These are phyloP conservation scores for Phytophthora tentaculata DNA, from an alignment of 352 stramenopile species.

Conservation along the genomic window DNA sequence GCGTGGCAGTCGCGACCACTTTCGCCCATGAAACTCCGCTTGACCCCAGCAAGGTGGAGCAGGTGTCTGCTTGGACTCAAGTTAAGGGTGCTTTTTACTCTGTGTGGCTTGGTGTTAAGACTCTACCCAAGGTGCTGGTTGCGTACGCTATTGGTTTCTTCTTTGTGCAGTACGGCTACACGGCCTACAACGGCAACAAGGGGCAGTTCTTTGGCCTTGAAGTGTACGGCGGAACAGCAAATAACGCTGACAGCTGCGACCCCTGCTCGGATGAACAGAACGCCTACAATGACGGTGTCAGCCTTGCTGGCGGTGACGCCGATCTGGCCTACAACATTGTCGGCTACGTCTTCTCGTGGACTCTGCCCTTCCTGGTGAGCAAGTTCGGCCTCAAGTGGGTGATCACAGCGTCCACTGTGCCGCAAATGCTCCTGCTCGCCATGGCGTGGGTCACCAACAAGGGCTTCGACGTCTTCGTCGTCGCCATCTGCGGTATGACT, in stretches of 20 bases:
- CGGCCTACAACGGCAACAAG: constrained; percentile 57
- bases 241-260: constrained; percentile 34
- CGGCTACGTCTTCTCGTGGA: constrained; percentile 45
- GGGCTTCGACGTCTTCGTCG: constrained; percentile 41
- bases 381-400: constrained; percentile 51
- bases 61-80: constrained; percentile 20
- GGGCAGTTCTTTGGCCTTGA: constrained; percentile 53
- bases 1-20: constrained; percentile 25
- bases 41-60: constrained; percentile 22
- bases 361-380: constrained; percentile 41
- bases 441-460: constrained; percentile 50
- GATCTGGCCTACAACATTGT: constrained; percentile 51
- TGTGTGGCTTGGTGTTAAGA: constrained; percentile 39
- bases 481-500: constrained; percentile 46
- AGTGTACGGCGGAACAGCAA: constrained; percentile 38
- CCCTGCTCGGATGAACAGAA: constrained; percentile 36
- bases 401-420: constrained; percentile 31
- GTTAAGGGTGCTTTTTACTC: constrained; percentile 35
- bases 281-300: constrained; percentile 52
- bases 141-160: constrained; percentile 44
- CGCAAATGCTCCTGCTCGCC: constrained; percentile 48
- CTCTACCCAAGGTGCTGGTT: constrained; percentile 30
- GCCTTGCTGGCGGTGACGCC: constrained; percentile 38
- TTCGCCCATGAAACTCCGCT: constrained; percentile 42
- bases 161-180: constrained; percentile 44